A percentile compares a stretch with the other conserved stretches of the same genome.
Evolutionary conservation across 2,329 filamentous ascomycete species (phyloP).

Genomic region (Harringtonia aguacate): DNA sequence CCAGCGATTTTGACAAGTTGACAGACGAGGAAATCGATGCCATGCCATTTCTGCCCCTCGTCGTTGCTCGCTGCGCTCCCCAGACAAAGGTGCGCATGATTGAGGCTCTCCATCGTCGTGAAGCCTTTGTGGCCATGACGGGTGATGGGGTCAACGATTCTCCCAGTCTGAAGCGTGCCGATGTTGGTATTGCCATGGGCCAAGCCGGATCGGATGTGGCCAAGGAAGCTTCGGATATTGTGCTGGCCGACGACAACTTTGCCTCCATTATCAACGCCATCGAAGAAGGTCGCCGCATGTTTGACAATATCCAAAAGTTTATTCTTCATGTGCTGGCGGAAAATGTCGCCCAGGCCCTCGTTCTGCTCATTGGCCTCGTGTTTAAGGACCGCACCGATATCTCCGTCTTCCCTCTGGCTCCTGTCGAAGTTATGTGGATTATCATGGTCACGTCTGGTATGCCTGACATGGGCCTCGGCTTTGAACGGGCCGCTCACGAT

Average conservation of each 20-base stretch:
- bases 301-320: slow-evolving; percentile 57
- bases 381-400: slow-evolving; percentile 50
- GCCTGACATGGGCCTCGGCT: slow-evolving; percentile 58
- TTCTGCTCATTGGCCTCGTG: slow-evolving; percentile 48
- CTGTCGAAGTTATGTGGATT: slow-evolving; percentile 61
- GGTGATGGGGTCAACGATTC: slow-evolving; percentile 63
- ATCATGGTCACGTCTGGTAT: slow-evolving; percentile 60
- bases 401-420: slow-evolving; percentile 55
- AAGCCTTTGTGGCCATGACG: slow-evolving; percentile 60
- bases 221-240: slow-evolving; percentile 53
- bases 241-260: slow-evolving; percentile 61
- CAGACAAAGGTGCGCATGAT: slow-evolving; percentile 53
- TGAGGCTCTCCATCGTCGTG: neutral
- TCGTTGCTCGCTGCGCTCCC: slow-evolving; percentile 51
- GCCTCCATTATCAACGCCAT: slow-evolving; percentile 61
- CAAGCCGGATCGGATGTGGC: slow-evolving; percentile 51
- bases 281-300: slow-evolving; percentile 52
- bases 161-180: slow-evolving; percentile 51
- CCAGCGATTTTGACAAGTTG: slow-evolving; percentile 17
- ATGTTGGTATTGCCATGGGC: slow-evolving; percentile 58
- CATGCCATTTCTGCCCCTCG: slow-evolving; percentile 33
- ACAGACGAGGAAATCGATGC: slow-evolving; percentile 40
- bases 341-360: slow-evolving; percentile 48
- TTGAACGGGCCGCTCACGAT: slow-evolving; percentile 51
- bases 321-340: slow-evolving; percentile 34